Base-by-base conservation (phyloP, 106 monocot genomes). In the Apostasia shenzhenica region DNA sequence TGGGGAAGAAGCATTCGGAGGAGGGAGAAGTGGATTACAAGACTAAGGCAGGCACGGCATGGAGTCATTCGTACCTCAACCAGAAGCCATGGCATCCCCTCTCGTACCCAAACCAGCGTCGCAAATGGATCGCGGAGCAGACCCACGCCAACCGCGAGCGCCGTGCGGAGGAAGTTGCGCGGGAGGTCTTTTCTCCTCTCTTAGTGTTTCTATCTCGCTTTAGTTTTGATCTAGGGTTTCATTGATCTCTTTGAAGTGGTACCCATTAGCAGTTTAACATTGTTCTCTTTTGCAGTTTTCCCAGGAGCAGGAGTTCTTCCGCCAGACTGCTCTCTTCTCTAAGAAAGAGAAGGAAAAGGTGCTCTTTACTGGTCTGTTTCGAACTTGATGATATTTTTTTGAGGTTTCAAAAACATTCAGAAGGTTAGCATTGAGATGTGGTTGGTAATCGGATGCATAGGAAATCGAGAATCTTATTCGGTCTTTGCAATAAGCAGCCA, bases 51-150 rank as follows among this genome's bases (percentile, higher is more conserved):
- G 95, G 95, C 6, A 95, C 92, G 53, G 95, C 95, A 14, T 95
- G 95, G 95, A 95, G 95, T 74, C 95, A 95, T 76, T 80, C 79
- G 49, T 95, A 57, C 74, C 84, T 95, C 63, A 95, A 95, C 78
- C 95, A 95, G 89, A 95, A 95, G 73, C 95, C 95, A 43, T 95
- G 95, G 95, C 95, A 95, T 66, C 95, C 95, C 2, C 89, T 95
- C 61, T 95, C 95, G 39, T 95, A 95, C 81, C 95, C 92, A 56
- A 95, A 95, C 73, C 95, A 95, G 76, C 88, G 92, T 46, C 95
- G 95, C 41, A 95, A 86, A 76, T 95, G 95, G 95, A 95, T 95
- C 80, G 95, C 95, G 70, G 95, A 95, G 78, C 95, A 95, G 78
- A 87, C 81, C 49, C 71, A 86, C 63, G 86, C 95, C 66, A 75